Evolutionary conservation across 176 grass and related monocot genomes (phyloP).

Genomic region (Avena insularis): DNA sequence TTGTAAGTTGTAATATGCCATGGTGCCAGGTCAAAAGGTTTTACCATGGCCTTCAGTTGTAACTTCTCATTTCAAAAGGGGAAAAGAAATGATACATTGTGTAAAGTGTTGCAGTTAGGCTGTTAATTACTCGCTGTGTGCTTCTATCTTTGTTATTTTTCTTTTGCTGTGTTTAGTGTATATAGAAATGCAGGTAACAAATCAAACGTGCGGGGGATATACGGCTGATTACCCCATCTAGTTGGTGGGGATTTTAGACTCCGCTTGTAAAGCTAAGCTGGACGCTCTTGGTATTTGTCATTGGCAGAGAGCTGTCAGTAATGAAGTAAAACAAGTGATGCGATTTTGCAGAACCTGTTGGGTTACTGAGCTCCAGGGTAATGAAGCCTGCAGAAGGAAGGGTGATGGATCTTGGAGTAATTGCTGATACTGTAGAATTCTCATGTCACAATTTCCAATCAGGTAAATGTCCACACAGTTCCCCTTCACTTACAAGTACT

Average conservation of each 20-base stretch:
- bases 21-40: conserved; percentile 39
- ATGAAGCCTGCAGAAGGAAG: background rate
- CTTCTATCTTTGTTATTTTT: background rate
- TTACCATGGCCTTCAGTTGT: conserved; percentile 29
- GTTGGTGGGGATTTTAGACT: background rate
- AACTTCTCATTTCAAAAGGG: conserved; percentile 37
- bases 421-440: background rate
- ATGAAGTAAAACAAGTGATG: background rate
- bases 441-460: background rate
- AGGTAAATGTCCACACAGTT: conserved; percentile 1
- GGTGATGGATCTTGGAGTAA: background rate
- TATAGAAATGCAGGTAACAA: background rate
- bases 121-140: conserved; percentile 2
- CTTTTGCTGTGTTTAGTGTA: background rate
- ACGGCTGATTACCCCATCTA: background rate
- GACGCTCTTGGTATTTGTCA: background rate
- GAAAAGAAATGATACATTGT: conserved; percentile 45
- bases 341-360: conserved; percentile 14
- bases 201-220: background rate
- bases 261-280: background rate
- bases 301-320: background rate
- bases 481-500: background rate
- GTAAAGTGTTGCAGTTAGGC: conserved; percentile 14
- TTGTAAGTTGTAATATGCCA: conserved; percentile 44
- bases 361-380: background rate